A percentile compares a stretch with the other conserved stretches of the same genome.
phyloP scores from a whole-genome alignment of 139 green algal genomes.

The Chlamydomonas incerta region DNA sequence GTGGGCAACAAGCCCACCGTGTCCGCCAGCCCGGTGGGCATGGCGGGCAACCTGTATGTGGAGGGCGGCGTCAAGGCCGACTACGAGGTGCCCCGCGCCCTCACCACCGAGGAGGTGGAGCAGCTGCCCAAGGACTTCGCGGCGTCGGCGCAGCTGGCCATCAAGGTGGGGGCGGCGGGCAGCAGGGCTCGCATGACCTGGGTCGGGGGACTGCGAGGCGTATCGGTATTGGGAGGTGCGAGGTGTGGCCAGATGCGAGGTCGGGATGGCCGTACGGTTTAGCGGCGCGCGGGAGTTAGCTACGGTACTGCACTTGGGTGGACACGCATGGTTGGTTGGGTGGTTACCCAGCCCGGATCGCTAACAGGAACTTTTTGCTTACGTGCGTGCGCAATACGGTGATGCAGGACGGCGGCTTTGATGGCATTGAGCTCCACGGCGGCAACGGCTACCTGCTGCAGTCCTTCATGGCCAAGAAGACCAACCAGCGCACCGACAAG shows the following conservation, averaged over 20 bases:
- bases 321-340: too few species aligned
- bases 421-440: slow-evolving; percentile 66
- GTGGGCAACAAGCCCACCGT: slow-evolving; percentile 9
- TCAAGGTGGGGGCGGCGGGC: not conserved
- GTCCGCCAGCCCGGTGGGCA: slow-evolving; percentile 22
- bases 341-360: too few species aligned
- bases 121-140: slow-evolving; percentile 1
- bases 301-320: too few species aligned
- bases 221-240: too few species aligned
- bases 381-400: too few species aligned
- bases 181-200: too few species aligned
- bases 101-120: slow-evolving; percentile 27
- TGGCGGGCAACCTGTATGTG: slow-evolving; percentile 43
- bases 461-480: slow-evolving; percentile 44
- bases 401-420: slow-evolving; percentile 55
- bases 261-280: too few species aligned
- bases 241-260: too few species aligned
- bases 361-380: too few species aligned
- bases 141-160: not conserved
- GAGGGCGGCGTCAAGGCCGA: slow-evolving; percentile 45
- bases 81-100: slow-evolving; percentile 23
- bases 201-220: too few species aligned
- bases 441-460: slow-evolving; percentile 67
- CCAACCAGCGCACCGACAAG: slow-evolving; percentile 40
- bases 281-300: too few species aligned